Evolutionary conservation across 2,329 filamentous ascomycete genomes (phyloP), one percentile per base, ranked within the genome.

Genomic region (Myotisia sp.): DNA sequence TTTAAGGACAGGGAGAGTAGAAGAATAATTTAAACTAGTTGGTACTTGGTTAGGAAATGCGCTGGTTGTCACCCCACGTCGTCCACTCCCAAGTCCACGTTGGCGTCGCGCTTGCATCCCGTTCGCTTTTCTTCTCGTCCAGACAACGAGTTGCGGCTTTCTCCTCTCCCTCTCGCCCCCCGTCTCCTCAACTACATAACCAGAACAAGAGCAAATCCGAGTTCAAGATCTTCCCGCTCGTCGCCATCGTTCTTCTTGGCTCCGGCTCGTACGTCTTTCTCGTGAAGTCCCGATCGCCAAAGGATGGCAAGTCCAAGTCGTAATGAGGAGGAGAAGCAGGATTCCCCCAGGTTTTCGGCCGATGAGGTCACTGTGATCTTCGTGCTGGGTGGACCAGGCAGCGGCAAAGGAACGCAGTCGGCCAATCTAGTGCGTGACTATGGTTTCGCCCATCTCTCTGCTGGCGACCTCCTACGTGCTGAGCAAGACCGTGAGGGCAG

Each of bases 351-450:
- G 51, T 94, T 92, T 70, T 76, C 73, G 38, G 63, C 78, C 32
- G 52, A 73, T 74, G 68, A 85, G 39, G 82, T 92, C 20, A 90
- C 84, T n/a, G 86, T 95, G 39, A 65, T 98, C 58, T 95, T 93
- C 65, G 84, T 95, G 42, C 84, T 98, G 41, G 87, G 87, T 57
- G 90, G 90, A 2, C 90, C 90, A 9, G 90, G 90, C 44, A 83
- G 86, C 43, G 90, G 90, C 50, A 98, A 98, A 59, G 90, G 90
- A 49, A 98, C 90, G 2, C 87, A 98, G 61, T 95, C 87, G 67
- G 72, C 75, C 46, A 81, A 82, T 44, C 76, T 98, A 21, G 87
- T 94, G 33, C 65, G 72, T 29, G 75, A 90, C 58, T 92, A 92
- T 58, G 76, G 78, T 55, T 95, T 95, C 74, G 79, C 74, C 40